Percentiles rank a stretch among this genome's conserved stretches.
phyloP scores from a whole-genome alignment of 164 flowering plant genomes.

The Nymphaea colorata region DNA sequence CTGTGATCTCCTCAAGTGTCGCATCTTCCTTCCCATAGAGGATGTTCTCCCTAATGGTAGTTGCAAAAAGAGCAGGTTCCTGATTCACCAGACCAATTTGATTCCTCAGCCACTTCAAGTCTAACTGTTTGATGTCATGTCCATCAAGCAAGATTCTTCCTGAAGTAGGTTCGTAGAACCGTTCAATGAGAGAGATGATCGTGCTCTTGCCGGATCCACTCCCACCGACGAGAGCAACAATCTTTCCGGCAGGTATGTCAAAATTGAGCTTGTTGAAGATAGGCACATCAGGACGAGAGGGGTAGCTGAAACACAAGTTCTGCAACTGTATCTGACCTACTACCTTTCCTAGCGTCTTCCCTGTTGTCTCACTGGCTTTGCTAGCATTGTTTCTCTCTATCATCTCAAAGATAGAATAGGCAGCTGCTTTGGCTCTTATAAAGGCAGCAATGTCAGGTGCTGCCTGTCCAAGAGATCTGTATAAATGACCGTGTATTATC shows the following conservation, averaged over 20 bases:
- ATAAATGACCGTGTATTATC: not conserved
- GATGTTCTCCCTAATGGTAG: conserved; percentile 85
- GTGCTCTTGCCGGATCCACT: conserved; percentile 99
- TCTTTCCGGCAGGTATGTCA: conserved; percentile 75
- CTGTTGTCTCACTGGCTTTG: conserved; percentile 33
- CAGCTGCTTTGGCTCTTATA: conserved; percentile 71
- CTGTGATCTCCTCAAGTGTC: conserved; percentile 64
- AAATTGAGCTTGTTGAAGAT: conserved; percentile 55
- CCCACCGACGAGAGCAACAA: conserved; percentile 92
- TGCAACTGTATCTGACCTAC: conserved; percentile 72
- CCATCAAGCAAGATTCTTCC: conserved; percentile 72
- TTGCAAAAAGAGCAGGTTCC: conserved; percentile 95
- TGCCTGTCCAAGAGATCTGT: conserved; percentile 90
- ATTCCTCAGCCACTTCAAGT: conserved; percentile 76
- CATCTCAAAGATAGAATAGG: conserved; percentile 91
- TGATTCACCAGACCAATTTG: conserved; percentile 95
- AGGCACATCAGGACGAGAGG: conserved; percentile 78
- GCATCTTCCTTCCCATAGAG: conserved; percentile 88
- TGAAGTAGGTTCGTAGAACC: conserved; percentile 80
- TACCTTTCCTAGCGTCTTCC: conserved; percentile 35
- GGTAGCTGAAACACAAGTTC: conserved; percentile 72
- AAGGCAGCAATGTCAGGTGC: conserved; percentile 84
- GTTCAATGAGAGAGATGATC: conserved; percentile 40
- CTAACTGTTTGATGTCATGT: conserved; percentile 44
- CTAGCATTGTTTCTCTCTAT: conserved; percentile 62